Conservation (phyloP, 2,329 filamentous ascomycete species). For the Apiospora aurea region DNA sequence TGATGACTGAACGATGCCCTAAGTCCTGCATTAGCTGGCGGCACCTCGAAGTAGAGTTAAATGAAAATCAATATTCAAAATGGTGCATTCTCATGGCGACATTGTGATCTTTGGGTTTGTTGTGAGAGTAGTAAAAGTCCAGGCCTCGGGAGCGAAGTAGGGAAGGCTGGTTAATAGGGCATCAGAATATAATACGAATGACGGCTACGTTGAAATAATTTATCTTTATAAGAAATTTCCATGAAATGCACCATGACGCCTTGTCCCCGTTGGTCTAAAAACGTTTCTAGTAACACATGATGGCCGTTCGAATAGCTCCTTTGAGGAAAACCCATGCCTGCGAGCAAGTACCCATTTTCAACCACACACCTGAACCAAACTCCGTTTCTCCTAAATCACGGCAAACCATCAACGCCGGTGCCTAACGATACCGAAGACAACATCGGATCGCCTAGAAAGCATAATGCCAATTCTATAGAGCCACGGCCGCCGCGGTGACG, state of each 20-base stretch:
- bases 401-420: neutral
- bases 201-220: neutral
- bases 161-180: neutral
- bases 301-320: neutral
- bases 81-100: neutral
- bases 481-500: neutral
- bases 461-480: neutral
- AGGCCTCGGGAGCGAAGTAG: neutral
- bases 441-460: neutral
- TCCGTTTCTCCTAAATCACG: neutral
- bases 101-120: no score
- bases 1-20: neutral
- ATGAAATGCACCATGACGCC: neutral
- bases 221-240: neutral
- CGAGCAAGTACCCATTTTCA: neutral
- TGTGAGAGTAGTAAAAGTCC: neutral
- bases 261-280: neutral
- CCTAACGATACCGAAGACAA: neutral
- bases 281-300: neutral
- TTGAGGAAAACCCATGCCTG: neutral
- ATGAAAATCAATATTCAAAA: neutral
- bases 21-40: neutral
- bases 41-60: neutral
- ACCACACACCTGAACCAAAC: neutral
- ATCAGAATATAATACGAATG: no score